Evolutionary conservation across 129 eudicot genomes (phyloP).

Genomic region (Artemisia argyi): DNA sequence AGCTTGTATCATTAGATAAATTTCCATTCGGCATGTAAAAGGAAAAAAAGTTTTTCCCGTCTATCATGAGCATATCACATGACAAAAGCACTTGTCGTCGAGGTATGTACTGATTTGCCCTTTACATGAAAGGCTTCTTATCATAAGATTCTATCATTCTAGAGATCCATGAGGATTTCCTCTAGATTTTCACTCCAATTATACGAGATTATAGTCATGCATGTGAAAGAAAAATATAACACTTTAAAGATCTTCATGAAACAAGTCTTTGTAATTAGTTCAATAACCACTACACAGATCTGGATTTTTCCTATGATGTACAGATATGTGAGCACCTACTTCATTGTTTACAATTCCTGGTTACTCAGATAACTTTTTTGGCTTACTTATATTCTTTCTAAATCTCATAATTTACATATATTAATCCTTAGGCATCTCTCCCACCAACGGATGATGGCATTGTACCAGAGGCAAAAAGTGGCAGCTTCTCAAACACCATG

Average conservation of each 20-base stretch:
- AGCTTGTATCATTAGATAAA: conserved; percentile 9
- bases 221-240: conserved; percentile 2
- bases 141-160: conserved; percentile 28
- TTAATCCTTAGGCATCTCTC: conserved; percentile 26
- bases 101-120: conserved; percentile 29
- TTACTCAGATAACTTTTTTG: too few relatives aligned
- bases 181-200: not conserved
- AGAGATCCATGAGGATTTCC: conserved; percentile 29
- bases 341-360: too few relatives aligned
- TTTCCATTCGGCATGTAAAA: conserved; percentile 11
- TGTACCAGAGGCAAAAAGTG: not conserved
- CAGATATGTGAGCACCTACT: too few relatives aligned
- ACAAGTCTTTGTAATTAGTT: too few relatives aligned
- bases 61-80: conserved; percentile 24
- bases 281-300: too few relatives aligned
- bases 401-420: not conserved
- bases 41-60: conserved; percentile 14
- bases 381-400: not conserved
- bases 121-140: conserved; percentile 26
- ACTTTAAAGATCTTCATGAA: not conserved
- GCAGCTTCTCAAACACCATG: conserved; percentile 16
- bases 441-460: conserved; percentile 8
- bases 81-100: conserved; percentile 22
- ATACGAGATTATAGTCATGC: conserved; percentile 17
- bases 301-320: too few relatives aligned